These are phyloP conservation scores for Metschnikowia colocasiae DNA, from an alignment of 805 yeast genomes.

Conservation along the genomic window DNA sequence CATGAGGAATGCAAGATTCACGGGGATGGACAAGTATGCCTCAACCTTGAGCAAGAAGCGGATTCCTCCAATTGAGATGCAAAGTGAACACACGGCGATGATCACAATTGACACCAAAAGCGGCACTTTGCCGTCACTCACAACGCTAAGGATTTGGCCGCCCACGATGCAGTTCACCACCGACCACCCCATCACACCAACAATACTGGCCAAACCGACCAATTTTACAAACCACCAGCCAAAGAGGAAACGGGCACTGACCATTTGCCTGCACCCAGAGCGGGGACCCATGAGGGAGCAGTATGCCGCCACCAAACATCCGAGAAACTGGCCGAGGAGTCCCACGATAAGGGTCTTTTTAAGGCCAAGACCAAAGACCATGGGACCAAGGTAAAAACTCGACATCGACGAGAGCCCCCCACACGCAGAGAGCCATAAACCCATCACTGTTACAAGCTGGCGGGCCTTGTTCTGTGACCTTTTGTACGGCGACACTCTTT, in stretches of 20 bases:
- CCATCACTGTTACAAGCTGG: conserved; percentile 47
- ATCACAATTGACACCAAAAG: conserved; percentile 71
- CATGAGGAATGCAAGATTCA: conserved; percentile 60
- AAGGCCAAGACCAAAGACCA: conserved; percentile 66
- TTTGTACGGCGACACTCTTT: conserved; percentile 65
- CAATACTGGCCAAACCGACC: conserved; percentile 64
- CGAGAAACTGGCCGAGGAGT: conserved; percentile 57
- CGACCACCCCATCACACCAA: conserved; percentile 91
- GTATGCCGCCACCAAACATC: conserved; percentile 76
- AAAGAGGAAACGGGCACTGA: conserved; percentile 70
- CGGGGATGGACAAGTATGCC: conserved; percentile 64
- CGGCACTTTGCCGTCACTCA: conserved; percentile 65
- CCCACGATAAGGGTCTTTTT: conserved; percentile 62
- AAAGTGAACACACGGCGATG: conserved; percentile 58
- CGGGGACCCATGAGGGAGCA: conserved; percentile 87
- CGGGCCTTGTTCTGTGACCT: conserved; percentile 40
- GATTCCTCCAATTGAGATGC: conserved; percentile 77
- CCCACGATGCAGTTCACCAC: conserved; percentile 86
- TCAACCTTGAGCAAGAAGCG: conserved; percentile 67
- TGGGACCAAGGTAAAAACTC: conserved; percentile 71
- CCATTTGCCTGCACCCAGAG: conserved; percentile 88
- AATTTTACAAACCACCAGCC: conserved; percentile 85
- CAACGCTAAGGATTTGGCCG: conserved; percentile 70
- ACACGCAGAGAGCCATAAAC: conserved; percentile 81
- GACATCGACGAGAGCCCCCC: conserved; percentile 92